phyloP scores from a whole-genome alignment of 2,329 filamentous ascomycete species.

The Fusarium sp. region DNA sequence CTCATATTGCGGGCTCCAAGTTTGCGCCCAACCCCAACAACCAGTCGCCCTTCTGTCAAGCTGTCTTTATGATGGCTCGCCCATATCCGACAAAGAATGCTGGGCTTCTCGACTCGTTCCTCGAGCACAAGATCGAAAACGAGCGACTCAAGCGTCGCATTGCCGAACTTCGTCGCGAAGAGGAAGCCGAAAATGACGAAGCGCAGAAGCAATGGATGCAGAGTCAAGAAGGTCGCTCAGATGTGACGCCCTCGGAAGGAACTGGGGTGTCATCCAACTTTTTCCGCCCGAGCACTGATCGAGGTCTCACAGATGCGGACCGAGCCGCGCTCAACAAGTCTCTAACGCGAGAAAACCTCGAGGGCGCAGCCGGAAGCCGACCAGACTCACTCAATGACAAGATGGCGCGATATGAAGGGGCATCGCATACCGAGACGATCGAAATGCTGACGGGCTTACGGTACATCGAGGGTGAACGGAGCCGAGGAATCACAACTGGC shows the following conservation, averaged over 20 bases:
- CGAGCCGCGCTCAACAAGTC: conserved; percentile 73
- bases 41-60: conserved; percentile 79
- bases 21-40: conserved; percentile 73
- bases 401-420: conserved; percentile 83
- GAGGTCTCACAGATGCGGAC: conserved; percentile 73
- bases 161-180: conserved; percentile 85
- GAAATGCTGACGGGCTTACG: conserved; percentile 92
- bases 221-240: conserved; percentile 67
- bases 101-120: conserved; percentile 86
- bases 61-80: conserved; percentile 93
- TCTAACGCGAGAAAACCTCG: conserved; percentile 83
- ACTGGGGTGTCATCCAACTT: conserved; percentile 52
- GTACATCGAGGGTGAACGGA: conserved; percentile 90
- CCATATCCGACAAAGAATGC: conserved; percentile 92
- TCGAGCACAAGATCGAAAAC: conserved; percentile 98
- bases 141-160: conserved; percentile 88
- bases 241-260: conserved; percentile 63
- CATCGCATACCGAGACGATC: conserved; percentile 85
- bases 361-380: conserved; percentile 74
- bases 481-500: conserved; percentile 87
- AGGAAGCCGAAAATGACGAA: conserved; percentile 81
- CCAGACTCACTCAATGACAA: conserved; percentile 86
- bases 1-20: conserved; percentile 81
- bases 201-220: conserved; percentile 71
- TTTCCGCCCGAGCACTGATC: conserved; percentile 52